Evolutionary conservation across 805 yeast species (phyloP).

Genomic region (Wickerhamiella shivajii): DNA sequence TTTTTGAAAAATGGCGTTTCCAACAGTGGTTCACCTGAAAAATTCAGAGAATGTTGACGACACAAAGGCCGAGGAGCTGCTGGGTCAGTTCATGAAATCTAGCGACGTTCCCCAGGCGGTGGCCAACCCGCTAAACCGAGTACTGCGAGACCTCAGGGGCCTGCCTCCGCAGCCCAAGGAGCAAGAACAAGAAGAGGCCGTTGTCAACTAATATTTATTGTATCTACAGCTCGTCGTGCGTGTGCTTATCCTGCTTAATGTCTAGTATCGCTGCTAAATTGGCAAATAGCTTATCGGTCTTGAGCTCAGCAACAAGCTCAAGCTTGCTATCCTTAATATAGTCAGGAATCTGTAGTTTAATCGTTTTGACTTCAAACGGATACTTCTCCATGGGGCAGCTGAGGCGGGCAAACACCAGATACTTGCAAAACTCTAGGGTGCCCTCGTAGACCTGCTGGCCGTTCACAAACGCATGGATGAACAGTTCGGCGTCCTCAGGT

Average conservation of each 20-base stretch:
- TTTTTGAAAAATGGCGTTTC: neutral
- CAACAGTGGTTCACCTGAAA: conserved; percentile 17
- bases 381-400: conserved; percentile 19
- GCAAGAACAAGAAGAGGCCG: neutral
- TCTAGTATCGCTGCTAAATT: conserved; percentile 18
- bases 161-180: conserved; percentile 40
- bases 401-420: conserved; percentile 17
- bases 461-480: conserved; percentile 15
- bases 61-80: conserved; percentile 17
- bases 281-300: conserved; percentile 13
- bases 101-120: conserved; percentile 29
- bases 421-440: conserved; percentile 18
- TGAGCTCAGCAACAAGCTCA: conserved; percentile 20
- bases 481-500: conserved; percentile 16
- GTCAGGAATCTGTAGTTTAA: conserved; percentile 20
- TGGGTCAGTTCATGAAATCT: conserved; percentile 21
- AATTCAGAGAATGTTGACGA: conserved; percentile 11
- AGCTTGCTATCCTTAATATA: conserved; percentile 19
- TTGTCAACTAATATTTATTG: neutral
- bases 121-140: conserved; percentile 49
- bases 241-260: conserved; percentile 1
- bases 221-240: conserved; percentile 10
- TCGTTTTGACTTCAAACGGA: conserved; percentile 10
- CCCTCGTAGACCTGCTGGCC: conserved; percentile 13
- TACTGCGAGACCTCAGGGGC: conserved; percentile 68